Base-by-base conservation (phyloP, 805 yeast genomes). In the Candida insectorum region DNA sequence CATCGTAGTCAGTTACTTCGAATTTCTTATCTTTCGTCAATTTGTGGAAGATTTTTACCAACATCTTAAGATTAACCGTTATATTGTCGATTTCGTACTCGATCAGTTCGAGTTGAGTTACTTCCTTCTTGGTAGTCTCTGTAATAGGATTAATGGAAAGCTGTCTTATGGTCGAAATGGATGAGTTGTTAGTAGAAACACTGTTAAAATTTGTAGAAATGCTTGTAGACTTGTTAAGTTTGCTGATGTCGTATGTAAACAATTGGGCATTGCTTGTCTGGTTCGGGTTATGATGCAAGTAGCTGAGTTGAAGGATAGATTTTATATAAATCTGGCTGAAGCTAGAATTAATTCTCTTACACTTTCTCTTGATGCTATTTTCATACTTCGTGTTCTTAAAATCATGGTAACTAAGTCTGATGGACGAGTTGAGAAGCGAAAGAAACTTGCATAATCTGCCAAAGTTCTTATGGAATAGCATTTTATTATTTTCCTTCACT, bases 241-340 rank as follows among this genome's bases (percentile, higher is more conserved):
- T 47, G 18, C 49, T 37, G 17, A 60, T 51, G 31, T 62, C 67
- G 20, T 49, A 47, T 23, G 47, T 54, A 36, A 65, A 59, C 20
- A 62, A 44, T 16, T 57, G 59, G 1, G 49, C 54, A 2, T 50
- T 52, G 1, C 49, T 30, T 2, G 35, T 8, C 7, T 49, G 37
- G 3, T 46, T 44, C n/a, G 47, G 48, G 4, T 52, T 39, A 35
- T 58, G 44, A 37, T 61, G 62, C 56, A 67, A 56, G 20, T 66
- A 61, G 28, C 65, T 62, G 33, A 82, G 61, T 51, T 75, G 82
- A n/a, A 83, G 51, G 30, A 73, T 65, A 6, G 85, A 83, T 48
- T 79, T 79, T 36, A 81, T 73, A 37, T 79, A 77, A 36, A 84
- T 69, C 38, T 77, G 82, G 2, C 85, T 73, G 37, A 78, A 68